A percentile compares a stretch with the other conserved stretches of the same genome.
These are phyloP conservation scores for Akanthomyces uredinophilus DNA, from an alignment of 2,329 filamentous ascomycete genomes.

Conservation along the genomic window DNA sequence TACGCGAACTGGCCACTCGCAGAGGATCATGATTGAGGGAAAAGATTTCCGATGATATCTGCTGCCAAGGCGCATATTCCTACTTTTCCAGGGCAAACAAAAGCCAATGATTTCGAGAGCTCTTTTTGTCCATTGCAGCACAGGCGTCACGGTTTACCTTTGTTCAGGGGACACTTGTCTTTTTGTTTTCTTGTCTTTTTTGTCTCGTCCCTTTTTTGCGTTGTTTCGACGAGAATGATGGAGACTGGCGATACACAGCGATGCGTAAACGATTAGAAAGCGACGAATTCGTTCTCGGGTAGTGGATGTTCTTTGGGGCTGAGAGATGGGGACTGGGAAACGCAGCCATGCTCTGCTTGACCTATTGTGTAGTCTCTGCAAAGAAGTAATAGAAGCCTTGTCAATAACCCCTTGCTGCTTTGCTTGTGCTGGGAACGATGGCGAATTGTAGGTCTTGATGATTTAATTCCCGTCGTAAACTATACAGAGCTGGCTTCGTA, in stretches of 20 bases:
- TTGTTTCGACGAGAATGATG: not conserved
- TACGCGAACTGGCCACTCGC: not conserved
- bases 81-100: not conserved
- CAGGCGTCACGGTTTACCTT: conserved; percentile 6
- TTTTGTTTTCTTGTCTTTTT: not conserved
- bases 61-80: not conserved
- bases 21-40: not conserved
- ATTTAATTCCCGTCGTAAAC: too few relatives aligned
- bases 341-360: not conserved
- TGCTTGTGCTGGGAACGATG: too few relatives aligned
- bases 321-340: not conserved
- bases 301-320: not conserved
- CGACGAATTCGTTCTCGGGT: not conserved
- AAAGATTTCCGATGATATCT: conserved; percentile 5
- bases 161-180: not conserved
- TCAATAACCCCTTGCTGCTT: not conserved
- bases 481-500: too few relatives aligned
- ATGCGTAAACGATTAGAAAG: not conserved
- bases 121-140: not conserved
- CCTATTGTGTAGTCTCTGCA: not conserved
- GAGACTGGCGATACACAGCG: not conserved
- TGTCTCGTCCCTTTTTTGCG: not conserved
- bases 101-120: not conserved
- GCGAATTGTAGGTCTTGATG: too few relatives aligned
- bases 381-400: not conserved